Evolutionary conservation across 495 filamentous ascomycete genomes (phyloP).

Genomic region (Bacidia gigantensis): DNA sequence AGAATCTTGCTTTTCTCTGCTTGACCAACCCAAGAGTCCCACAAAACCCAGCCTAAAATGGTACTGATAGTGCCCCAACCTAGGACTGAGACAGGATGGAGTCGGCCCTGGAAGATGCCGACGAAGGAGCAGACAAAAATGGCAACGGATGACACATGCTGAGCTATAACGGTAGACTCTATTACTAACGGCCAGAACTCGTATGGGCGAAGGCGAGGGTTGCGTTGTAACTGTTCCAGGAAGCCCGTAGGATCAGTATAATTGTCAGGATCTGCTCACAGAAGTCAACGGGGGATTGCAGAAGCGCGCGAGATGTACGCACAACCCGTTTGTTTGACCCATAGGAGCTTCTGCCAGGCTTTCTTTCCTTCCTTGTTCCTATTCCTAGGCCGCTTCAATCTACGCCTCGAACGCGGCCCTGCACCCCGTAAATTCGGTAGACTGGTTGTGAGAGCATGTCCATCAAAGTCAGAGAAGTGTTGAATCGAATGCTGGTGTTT

Average conservation of each 20-base stretch:
- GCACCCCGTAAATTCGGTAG: constrained; percentile 21
- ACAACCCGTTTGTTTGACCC: constrained; percentile 90
- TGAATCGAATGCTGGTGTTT: constrained; percentile 30
- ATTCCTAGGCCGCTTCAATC: constrained; percentile 38
- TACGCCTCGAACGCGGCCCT: constrained; percentile 27
- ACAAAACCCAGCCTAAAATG: constrained; percentile 75
- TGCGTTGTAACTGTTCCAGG: constrained; percentile 88
- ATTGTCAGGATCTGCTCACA: constrained; percentile 72
- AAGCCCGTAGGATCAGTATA: constrained; percentile 92
- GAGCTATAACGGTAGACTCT: constrained; percentile 91
- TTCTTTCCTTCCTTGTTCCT: constrained; percentile 51
- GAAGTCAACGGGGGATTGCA: not conserved
- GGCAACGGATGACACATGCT: constrained; percentile 85
- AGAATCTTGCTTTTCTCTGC: constrained; percentile 29
- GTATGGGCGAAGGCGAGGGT: constrained; percentile 85
- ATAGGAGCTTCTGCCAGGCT: constrained; percentile 87
- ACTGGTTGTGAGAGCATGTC: constrained; percentile 20
- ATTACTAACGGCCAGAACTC: constrained; percentile 96
- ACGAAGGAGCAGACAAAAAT: constrained; percentile 93
- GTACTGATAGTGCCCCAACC: constrained; percentile 66
- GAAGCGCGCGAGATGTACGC: constrained; percentile 17
- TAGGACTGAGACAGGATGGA: constrained; percentile 78
- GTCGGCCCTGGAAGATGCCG: constrained; percentile 70
- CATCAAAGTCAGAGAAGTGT: constrained; percentile 6
- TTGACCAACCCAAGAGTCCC: constrained; percentile 65